Percentiles rank a stretch among this genome's conserved stretches.
phyloP scores from a whole-genome alignment of 2,329 filamentous ascomycete genomes.

The Claviceps citrina region DNA sequence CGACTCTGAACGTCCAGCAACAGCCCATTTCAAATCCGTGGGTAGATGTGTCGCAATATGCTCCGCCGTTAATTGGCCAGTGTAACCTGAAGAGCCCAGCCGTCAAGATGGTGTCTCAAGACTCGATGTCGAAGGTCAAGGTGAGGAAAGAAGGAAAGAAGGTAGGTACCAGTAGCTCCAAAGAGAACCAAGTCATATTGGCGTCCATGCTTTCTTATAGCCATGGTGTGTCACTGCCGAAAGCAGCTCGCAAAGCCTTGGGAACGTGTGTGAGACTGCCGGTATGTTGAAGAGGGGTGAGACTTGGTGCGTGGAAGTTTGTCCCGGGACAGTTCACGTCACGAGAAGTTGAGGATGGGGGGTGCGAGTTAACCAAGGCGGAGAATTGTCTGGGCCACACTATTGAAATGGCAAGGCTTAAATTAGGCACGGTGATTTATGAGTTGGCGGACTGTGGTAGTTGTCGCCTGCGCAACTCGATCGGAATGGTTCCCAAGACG shows the following conservation, averaged over 20 bases:
- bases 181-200: slow-evolving; percentile 43
- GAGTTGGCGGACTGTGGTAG: too few relatives aligned
- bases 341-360: not conserved
- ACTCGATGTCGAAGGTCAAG: slow-evolving; percentile 6
- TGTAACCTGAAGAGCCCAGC: slow-evolving; percentile 48
- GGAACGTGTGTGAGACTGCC: not conserved
- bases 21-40: slow-evolving; percentile 70
- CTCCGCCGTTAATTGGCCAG: slow-evolving; percentile 60
- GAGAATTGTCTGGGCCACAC: too few relatives aligned
- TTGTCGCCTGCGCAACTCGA: not conserved
- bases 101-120: not conserved
- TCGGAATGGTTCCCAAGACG: not conserved
- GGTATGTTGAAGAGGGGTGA: not conserved
- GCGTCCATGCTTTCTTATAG: slow-evolving; percentile 33
- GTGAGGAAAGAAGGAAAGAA: too few relatives aligned
- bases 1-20: slow-evolving; percentile 64
- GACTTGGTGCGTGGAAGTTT: not conserved
- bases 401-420: too few relatives aligned
- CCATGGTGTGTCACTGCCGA: slow-evolving; percentile 19
- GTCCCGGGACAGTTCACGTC: not conserved
- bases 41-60: slow-evolving; percentile 57
- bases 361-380: too few relatives aligned
- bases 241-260: not conserved
- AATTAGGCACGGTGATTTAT: too few relatives aligned
- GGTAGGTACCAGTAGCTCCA: slow-evolving; percentile 37